Conservation (phyloP, 2,329 filamentous ascomycete genomes). For the Cordyceps sp. region DNA sequence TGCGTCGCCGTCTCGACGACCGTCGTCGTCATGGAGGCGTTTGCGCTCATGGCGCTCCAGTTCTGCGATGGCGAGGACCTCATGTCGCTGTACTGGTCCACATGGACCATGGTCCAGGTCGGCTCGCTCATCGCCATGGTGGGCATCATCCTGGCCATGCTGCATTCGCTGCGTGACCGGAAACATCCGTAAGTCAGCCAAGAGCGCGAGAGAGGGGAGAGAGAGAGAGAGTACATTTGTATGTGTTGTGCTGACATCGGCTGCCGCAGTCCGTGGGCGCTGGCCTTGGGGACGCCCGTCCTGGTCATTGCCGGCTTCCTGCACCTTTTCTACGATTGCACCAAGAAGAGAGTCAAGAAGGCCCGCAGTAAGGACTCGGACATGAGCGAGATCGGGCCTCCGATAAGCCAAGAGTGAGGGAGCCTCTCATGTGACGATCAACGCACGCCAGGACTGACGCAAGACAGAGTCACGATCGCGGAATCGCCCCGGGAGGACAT, state of each 20-base stretch:
- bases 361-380: conserved; percentile 11
- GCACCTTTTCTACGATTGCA: conserved; percentile 27
- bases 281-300: conserved; percentile 42
- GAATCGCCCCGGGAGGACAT: too few species aligned
- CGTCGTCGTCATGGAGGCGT: conserved; percentile 37
- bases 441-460: too few species aligned
- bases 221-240: background rate
- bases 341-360: conserved; percentile 18
- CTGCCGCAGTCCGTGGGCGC: conserved; percentile 30
- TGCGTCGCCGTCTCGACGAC: conserved; percentile 27
- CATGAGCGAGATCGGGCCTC: conserved; percentile 7
- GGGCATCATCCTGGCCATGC: conserved; percentile 36
- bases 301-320: conserved; percentile 39
- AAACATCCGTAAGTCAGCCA: conserved; percentile 34
- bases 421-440: too few species aligned
- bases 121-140: conserved; percentile 41
- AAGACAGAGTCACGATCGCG: too few species aligned
- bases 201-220: too few species aligned
- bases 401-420: conserved; percentile 27
- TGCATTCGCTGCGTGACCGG: conserved; percentile 29
- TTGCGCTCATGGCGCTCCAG: conserved; percentile 33
- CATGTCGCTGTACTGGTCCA: conserved; percentile 43
- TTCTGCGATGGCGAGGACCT: conserved; percentile 45
- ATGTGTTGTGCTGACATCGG: background rate
- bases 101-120: conserved; percentile 42